Evolutionary conservation across 1,284 basidiomycete genomes (phyloP), one percentile per base, ranked within the genome.

Genomic region (Ustilago nuda): DNA sequence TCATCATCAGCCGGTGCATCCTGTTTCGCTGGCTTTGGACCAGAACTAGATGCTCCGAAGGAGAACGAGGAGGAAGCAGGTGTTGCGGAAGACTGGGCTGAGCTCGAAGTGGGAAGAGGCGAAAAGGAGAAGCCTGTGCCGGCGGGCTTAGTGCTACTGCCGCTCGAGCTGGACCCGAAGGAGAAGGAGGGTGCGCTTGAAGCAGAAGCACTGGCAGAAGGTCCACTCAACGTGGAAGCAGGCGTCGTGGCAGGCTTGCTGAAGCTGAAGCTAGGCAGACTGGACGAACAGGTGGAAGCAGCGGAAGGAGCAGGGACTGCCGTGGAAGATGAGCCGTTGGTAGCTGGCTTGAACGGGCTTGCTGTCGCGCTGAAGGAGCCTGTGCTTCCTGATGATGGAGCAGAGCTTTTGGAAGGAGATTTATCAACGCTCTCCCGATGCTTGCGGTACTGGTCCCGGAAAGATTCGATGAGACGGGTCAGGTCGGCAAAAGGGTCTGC

Each of bases 401-500:
- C 37, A 27, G 56, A 45, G 19, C 39, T 39, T 23, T 54, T 15
- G 13, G 48, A 8, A 19, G 63, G 13, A 2, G 58, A 27, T 35
- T 54, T 56, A 9, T 72, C 69, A 7, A 58, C 33, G 17, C 57
- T 30, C 5, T 61, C 54, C 2, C 65, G 65, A 19, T 76, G 73
- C 35, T 68, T 76, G 8, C 65, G 54, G 41, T 76, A 76, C 62
- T 76, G 73, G 8, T 52, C 56, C n/a, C 30, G n/a, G 58, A 76
- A 61, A 6, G 65, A 45, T 35, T 67, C 63, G 55, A 71, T 56
- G 55, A 76, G 61, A 13, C 11, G 8, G 2, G 61, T 51, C 13
- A 76, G 67, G n/a, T 76, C 73, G 3, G 61, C 68, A 37, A 76
- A 76, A 2, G 73, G 68, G 37, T 76, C 73, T 11, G 58, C 58